Evolutionary conservation across 1,284 basidiomycete genomes (phyloP), one percentile per base, ranked within the genome.

Genomic region (Rhodotorula sp.): DNA sequence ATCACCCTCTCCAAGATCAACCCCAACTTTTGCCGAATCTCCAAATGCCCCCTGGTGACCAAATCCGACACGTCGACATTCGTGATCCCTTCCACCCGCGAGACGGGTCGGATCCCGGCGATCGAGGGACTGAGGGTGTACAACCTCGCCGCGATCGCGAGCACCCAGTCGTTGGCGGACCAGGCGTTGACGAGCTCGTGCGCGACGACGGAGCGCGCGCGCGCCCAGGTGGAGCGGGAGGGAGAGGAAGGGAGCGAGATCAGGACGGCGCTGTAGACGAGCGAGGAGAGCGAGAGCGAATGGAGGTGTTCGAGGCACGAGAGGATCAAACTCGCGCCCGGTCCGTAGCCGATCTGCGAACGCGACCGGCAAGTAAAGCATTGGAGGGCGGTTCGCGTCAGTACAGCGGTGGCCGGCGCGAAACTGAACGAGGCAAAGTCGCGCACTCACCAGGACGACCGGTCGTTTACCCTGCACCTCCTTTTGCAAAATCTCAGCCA

Each of bases 381-480:
- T 34, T 34, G 34, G 5, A 34, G 34, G 34, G 34, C 6, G 34
- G 34, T 34, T 34, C 8, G 34, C 34, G 34, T 34, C 34, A 34
- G 34, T 34, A 8, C 23, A 34, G 34, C 34, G 34, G 34, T 34
- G 5, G 34, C 34, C 34, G 34, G 34, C 34, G 34, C 8, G 34
- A 34, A 8, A 34, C 34, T 34, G 34, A 34, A 10, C 12, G 18
- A 14, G 12, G 49, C 45, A 26, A 47, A 47, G 31, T 19, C 54
- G 50, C 54, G 21, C 48, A 60, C 62, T 43, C 54, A 63, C 62
- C n/a, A 87, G 78, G 0, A 84, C 78, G 4, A 84, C 83, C 0
- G 86, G 86, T 1, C 86, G 80, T 72, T 84, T 83, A 12, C 86
- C 86, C 75, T 86, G 86, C 0, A 85, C 83, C 38, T 83, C 80